Conservation (phyloP, 2,329 filamentous ascomycete species). For the Sclerotinia minor region DNA sequence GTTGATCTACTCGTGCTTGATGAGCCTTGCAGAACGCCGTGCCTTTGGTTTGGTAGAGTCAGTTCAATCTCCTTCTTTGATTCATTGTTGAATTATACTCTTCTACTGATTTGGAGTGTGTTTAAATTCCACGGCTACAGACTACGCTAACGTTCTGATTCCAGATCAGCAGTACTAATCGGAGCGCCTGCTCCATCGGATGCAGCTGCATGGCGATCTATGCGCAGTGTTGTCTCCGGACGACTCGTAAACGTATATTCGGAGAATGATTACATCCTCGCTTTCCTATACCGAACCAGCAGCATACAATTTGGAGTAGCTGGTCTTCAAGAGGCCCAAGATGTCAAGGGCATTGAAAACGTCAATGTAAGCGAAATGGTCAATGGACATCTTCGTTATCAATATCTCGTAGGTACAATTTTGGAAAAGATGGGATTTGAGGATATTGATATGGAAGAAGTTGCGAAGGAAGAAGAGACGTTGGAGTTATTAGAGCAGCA, state of each 20-base stretch:
- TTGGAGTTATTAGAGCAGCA: conserved; percentile 46
- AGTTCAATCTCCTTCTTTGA: conserved; percentile 37
- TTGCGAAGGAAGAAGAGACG: conserved; percentile 49
- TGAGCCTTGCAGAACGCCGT: conserved; percentile 70
- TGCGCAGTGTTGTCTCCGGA: conserved; percentile 77
- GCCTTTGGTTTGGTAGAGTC: conserved; percentile 82
- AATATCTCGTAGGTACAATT: conserved; percentile 65
- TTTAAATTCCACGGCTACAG: no score
- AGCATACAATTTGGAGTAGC: conserved; percentile 82
- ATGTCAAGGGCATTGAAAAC: conserved; percentile 65
- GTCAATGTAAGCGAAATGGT: conserved; percentile 62
- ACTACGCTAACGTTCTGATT: not conserved
- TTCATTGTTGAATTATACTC: not conserved
- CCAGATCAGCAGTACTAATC: conserved; percentile 67
- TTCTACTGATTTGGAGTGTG: not conserved
- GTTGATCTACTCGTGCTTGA: conserved; percentile 80
- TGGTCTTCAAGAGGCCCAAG: conserved; percentile 72
- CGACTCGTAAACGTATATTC: conserved; percentile 87
- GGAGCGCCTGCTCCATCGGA: conserved; percentile 77
- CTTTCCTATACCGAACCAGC: conserved; percentile 81
- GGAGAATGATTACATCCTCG: conserved; percentile 82
- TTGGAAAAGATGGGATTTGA: conserved; percentile 69
- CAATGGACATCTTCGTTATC: conserved; percentile 69
- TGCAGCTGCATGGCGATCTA: conserved; percentile 69
- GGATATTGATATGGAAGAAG: conserved; percentile 45